phyloP scores from a whole-genome alignment of 441 rosid species.

The Adansonia madagascariensis region DNA sequence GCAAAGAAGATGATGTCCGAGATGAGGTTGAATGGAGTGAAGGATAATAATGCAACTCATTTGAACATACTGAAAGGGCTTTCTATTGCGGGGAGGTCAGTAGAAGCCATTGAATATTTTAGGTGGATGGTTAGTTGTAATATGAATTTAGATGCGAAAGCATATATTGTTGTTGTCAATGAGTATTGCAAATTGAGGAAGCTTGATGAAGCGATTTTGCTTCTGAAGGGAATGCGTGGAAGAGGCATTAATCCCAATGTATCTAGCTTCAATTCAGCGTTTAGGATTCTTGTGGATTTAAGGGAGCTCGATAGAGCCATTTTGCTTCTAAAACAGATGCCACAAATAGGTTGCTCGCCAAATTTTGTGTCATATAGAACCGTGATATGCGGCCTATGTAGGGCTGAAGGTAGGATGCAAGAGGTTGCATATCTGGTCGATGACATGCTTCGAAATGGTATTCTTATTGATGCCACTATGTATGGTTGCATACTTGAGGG shows the following conservation, averaged over 20 bases:
- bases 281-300: slow-evolving; percentile 33
- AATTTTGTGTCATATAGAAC: slow-evolving; percentile 37
- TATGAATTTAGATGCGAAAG: slow-evolving; percentile 37
- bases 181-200: slow-evolving; percentile 33
- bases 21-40: slow-evolving; percentile 49
- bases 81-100: slow-evolving; percentile 29
- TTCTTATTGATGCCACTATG: slow-evolving; percentile 35
- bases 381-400: slow-evolving; percentile 40
- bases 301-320: slow-evolving; percentile 38
- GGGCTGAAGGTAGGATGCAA: slow-evolving; percentile 37
- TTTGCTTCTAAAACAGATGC: slow-evolving; percentile 37
- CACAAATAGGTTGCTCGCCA: slow-evolving; percentile 37
- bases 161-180: slow-evolving; percentile 22
- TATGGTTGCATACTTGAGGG: slow-evolving; percentile 37
- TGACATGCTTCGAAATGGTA: slow-evolving; percentile 34
- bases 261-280: slow-evolving; percentile 38
- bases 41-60: slow-evolving; percentile 43
- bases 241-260: slow-evolving; percentile 33
- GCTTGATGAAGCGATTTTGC: slow-evolving; percentile 22
- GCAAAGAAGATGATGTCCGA: slow-evolving; percentile 40
- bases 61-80: slow-evolving; percentile 47
- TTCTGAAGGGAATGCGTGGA: slow-evolving; percentile 27
- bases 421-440: slow-evolving; percentile 34
- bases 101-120: slow-evolving; percentile 40
- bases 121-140: slow-evolving; percentile 31